Base-by-base conservation (phyloP, 2,329 filamentous ascomycete species). In the Septoria petroselini region DNA sequence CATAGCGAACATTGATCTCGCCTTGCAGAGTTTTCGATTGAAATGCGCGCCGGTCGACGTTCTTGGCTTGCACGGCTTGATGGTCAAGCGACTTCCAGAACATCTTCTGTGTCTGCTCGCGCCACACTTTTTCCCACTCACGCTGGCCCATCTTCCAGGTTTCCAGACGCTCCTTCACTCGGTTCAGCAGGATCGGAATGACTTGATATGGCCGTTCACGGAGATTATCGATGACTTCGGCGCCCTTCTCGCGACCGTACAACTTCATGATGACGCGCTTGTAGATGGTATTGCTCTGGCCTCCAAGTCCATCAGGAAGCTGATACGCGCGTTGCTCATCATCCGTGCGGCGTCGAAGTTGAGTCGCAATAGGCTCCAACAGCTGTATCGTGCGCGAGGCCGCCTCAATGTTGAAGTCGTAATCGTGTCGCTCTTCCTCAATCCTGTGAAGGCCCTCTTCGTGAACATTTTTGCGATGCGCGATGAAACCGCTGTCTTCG, bases 51-150 rank as follows among this genome's bases (percentile, higher is more conserved):
- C 79, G 97, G 71, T 98, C 93, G 30, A 80, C 84, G 56, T 84
- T 82, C 72, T 93, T 95, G 63, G 89, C 87, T 45, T 89, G 84
- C 52, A 95, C 90, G 15, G 90, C 90, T 79, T 97, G 95, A 65
- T 98, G 93, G 65, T 98, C 93, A 44, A 98, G 81, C 68, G 90
- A 95, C 74, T 90, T 94, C 72, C 94, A 88, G 71, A 96, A 95
- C 74, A 95, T 91, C 63, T 86, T 85, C 65, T 95, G 86, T 18
- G 91, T 97, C 72, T 97, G 93, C 41, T 89, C 85, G 57, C 93
- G 89, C 93, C 93, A 98, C 6, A 98, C 90, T 71, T 96, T 96
- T 70, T 97, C 91, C 93, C 93, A 98, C 67, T 98, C 94, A 25
- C 93, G 88, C 76, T 88, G 91, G 4, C 89, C 91, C 60, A 94